Conservation (phyloP, 352 stramenopile species). For the Phytophthora fragariae region DNA sequence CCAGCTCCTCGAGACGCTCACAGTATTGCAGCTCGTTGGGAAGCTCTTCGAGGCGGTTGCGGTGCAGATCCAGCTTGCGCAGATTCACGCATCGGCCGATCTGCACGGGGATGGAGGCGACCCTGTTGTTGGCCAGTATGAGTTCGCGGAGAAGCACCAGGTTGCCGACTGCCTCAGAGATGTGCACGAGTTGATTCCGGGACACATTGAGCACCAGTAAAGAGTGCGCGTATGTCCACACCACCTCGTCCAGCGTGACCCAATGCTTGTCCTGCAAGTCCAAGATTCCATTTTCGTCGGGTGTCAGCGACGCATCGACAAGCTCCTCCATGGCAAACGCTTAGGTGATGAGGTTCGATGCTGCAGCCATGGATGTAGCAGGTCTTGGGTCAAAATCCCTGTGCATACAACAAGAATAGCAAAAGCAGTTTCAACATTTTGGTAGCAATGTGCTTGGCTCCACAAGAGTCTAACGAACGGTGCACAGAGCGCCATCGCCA, state of each 20-base stretch:
- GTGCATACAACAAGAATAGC: conserved; percentile 3
- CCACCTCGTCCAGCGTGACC: conserved; percentile 82
- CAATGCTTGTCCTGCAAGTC: conserved; percentile 83
- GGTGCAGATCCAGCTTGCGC: conserved; percentile 69
- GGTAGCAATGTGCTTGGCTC: not conserved
- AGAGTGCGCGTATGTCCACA: conserved; percentile 72
- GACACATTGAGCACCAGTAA: conserved; percentile 78
- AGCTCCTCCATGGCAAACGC: conserved; percentile 67
- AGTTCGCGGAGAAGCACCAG: conserved; percentile 72
- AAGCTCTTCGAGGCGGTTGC: conserved; percentile 73
- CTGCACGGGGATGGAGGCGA: conserved; percentile 57
- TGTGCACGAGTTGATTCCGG: conserved; percentile 73
- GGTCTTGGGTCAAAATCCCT: not conserved
- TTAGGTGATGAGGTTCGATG: not conserved
- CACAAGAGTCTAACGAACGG: not conserved
- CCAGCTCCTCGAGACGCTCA: conserved; percentile 71
- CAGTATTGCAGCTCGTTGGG: conserved; percentile 74
- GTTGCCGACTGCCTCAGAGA: conserved; percentile 67
- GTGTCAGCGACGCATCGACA: conserved; percentile 66
- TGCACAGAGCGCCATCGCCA: not conserved
- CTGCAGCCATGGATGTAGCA: not conserved
- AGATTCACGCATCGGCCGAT: conserved; percentile 71
- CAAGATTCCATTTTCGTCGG: conserved; percentile 75
- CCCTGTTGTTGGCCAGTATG: conserved; percentile 67
- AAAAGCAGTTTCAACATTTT: not conserved